Conservation (phyloP, 306 rosid genomes). For the Fragaria nilgerrensis region DNA sequence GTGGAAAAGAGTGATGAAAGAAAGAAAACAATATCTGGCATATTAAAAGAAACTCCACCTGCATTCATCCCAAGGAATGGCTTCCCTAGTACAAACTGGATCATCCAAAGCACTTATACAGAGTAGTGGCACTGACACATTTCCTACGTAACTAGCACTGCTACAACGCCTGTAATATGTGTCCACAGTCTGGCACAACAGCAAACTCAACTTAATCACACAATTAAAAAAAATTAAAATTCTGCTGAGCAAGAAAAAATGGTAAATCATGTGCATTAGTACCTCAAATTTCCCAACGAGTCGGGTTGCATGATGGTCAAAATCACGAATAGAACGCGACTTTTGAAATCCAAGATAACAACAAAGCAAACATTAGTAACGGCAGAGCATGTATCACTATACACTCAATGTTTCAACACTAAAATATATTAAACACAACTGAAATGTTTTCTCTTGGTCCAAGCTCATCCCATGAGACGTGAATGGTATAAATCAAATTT, state of each 20-base stretch:
- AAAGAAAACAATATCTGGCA: slow-evolving; percentile 10
- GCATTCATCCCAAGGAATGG: slow-evolving; percentile 99
- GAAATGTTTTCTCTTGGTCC: background rate
- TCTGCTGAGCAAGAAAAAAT: slow-evolving; percentile 13
- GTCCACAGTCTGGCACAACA: slow-evolving; percentile 79
- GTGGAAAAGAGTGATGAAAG: slow-evolving; percentile 2
- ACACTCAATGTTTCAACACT: background rate
- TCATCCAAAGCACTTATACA: slow-evolving; percentile 94
- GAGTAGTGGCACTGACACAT: slow-evolving; percentile 85
- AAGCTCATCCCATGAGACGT: background rate
- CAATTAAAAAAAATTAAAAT: background rate
- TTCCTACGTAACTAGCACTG: slow-evolving; percentile 69
- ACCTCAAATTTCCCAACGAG: slow-evolving; percentile 91
- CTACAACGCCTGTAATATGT: slow-evolving; percentile 83
- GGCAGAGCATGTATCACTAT: background rate
- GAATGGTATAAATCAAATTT: background rate
- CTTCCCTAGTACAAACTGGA: slow-evolving; percentile 94
- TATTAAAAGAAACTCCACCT: slow-evolving; percentile 50
- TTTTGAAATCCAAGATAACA: slow-evolving; percentile 35
- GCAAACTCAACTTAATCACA: slow-evolving; percentile 17
- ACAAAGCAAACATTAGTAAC: slow-evolving; percentile 18
- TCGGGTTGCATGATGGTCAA: slow-evolving; percentile 83
- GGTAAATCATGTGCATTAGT: slow-evolving; percentile 13
- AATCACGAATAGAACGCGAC: slow-evolving; percentile 91
- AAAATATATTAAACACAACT: background rate